These are phyloP conservation scores for Acorus gramineus DNA, from an alignment of 106 monocot genomes.

Conservation along the genomic window DNA sequence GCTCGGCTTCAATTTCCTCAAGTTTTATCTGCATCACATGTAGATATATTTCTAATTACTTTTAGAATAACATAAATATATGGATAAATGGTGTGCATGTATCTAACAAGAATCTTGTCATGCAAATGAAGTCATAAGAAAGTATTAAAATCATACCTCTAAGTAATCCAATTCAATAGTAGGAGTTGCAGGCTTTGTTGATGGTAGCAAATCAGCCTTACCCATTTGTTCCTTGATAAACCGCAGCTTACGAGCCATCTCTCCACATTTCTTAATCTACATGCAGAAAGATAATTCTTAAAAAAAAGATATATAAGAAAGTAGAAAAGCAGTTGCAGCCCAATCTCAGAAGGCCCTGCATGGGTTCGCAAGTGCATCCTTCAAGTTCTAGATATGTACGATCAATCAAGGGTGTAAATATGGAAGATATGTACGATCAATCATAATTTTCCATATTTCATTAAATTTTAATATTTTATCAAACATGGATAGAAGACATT, in stretches of 20 bases:
- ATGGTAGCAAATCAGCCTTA: slow-evolving; percentile 67
- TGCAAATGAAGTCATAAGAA: too few relatives aligned
- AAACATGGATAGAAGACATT: too few relatives aligned
- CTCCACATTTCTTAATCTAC: slow-evolving; percentile 92
- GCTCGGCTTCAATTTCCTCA: slow-evolving; percentile 81
- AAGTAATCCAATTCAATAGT: slow-evolving; percentile 72
- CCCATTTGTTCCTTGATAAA: slow-evolving; percentile 84
- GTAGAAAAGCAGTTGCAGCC: not conserved
- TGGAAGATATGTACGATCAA: too few relatives aligned
- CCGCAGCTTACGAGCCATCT: slow-evolving; percentile 92
- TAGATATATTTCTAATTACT: too few relatives aligned
- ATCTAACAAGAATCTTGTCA: not conserved
- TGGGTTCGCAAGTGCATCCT: too few relatives aligned
- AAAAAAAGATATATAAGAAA: not conserved
- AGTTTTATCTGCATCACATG: slow-evolving; percentile 55
- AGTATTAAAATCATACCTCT: slow-evolving; percentile 43
- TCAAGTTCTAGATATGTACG: too few relatives aligned
- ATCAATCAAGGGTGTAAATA: too few relatives aligned
- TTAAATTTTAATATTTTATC: too few relatives aligned
- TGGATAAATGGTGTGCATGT: too few relatives aligned
- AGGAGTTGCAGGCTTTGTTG: slow-evolving; percentile 25
- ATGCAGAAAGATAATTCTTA: not conserved
- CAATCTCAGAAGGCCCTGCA: too few relatives aligned
- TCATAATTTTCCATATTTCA: too few relatives aligned
- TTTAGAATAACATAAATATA: too few relatives aligned